Conservation (phyloP, 2,329 filamentous ascomycete genomes). For the Rhexocercosporidium sp. region DNA sequence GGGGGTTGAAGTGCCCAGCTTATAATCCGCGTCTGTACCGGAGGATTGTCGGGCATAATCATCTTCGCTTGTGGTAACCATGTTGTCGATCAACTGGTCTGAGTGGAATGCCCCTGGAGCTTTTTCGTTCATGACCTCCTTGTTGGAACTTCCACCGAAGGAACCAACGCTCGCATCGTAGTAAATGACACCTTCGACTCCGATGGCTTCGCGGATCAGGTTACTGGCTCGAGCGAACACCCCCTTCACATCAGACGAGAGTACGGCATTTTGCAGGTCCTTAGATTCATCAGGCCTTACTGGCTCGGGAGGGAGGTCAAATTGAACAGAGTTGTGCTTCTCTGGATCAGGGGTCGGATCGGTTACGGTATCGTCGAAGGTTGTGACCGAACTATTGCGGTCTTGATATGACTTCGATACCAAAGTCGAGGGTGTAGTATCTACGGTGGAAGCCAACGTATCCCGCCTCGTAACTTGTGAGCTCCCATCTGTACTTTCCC, state of each 20-base stretch:
- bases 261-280: constrained; percentile 34
- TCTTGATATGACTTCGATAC: constrained; percentile 30
- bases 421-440: constrained; percentile 28
- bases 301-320: constrained; percentile 32
- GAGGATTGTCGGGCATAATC: constrained; percentile 28
- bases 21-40: constrained; percentile 22
- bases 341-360: constrained; percentile 28
- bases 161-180: constrained; percentile 40
- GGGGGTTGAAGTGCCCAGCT: constrained; percentile 4
- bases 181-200: constrained; percentile 40
- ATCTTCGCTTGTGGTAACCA: constrained; percentile 37
- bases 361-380: constrained; percentile 27
- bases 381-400: constrained; percentile 35
- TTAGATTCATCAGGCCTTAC: constrained; percentile 25
- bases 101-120: constrained; percentile 35
- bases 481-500: constrained; percentile 22
- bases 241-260: constrained; percentile 37
- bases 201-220: constrained; percentile 41
- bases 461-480: constrained; percentile 24
- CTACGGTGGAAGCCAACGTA: constrained; percentile 20
- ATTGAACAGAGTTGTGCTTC: constrained; percentile 31
- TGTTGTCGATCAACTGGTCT: constrained; percentile 19
- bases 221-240: constrained; percentile 40
- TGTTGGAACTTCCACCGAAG: constrained; percentile 37
- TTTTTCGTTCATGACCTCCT: constrained; percentile 33